phyloP scores from a whole-genome alignment of 345 rosid species.

The Gossypium herbaceum region DNA sequence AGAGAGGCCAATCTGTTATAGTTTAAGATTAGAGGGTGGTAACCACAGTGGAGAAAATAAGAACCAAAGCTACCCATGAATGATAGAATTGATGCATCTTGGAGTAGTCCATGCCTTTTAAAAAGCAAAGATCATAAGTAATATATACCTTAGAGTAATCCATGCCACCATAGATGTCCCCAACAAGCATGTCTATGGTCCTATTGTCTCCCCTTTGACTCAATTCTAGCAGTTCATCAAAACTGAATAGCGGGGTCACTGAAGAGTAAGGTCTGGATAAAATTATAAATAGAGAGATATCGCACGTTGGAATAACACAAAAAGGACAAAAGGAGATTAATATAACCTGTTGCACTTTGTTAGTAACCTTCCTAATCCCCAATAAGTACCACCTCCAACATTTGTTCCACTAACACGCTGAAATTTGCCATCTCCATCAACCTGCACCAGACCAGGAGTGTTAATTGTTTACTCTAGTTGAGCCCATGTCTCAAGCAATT shows the following conservation, averaged over 20 bases:
- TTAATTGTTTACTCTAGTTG: background rate
- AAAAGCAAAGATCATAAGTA: background rate
- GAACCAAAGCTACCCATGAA: background rate
- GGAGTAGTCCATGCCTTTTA: constrained; percentile 16
- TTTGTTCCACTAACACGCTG: constrained; percentile 96
- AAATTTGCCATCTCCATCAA: constrained; percentile 88
- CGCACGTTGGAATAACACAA: background rate
- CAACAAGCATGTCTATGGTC: constrained; percentile 6
- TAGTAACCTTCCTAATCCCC: constrained; percentile 84
- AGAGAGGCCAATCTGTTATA: constrained; percentile 43
- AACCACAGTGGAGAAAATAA: background rate
- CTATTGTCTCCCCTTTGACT: constrained; percentile 6
- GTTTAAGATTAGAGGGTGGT: background rate
- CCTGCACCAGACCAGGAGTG: background rate
- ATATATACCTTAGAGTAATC: constrained; percentile 6
- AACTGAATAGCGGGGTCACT: background rate
- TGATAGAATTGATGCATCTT: constrained; percentile 4
- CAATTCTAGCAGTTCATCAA: constrained; percentile 1
- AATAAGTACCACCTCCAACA: constrained; percentile 98
- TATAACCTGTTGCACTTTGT: constrained; percentile 88
- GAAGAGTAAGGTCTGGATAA: constrained; percentile 4
- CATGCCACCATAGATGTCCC: constrained; percentile 2
- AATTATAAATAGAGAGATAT: constrained; percentile 30
- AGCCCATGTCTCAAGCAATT: constrained; percentile 12
- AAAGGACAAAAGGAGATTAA: constrained; percentile 17